Base-by-base conservation (phyloP, 805 yeast species). In the Kodamaea hsintzibuensis region DNA sequence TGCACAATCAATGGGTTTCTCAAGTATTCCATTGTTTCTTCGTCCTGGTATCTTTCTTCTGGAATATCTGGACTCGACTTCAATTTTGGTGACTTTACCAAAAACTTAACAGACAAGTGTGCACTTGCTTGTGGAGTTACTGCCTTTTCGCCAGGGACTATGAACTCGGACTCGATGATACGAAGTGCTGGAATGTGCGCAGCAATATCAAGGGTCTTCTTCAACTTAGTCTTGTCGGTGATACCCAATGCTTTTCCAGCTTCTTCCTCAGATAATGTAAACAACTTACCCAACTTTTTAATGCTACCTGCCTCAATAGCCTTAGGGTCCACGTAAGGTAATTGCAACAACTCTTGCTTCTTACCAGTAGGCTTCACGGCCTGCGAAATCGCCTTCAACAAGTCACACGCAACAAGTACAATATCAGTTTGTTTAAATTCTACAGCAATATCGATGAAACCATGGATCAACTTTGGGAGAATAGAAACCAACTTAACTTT, bases 131-230 rank as follows among this genome's bases (percentile, higher is more conserved):
- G 52, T 22, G 81, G 78, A 25, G 97, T 87, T 27, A 89, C 84
- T 30, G 74, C 74, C 13, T 71, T 66, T 74, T 92, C 98, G 35
- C 98, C 98, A 2, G 97, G 93, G 43, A 93, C 97, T 57, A 81
- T 79, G 72, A 91, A 91, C 54, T 82, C 83, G 43, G 96, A 86
- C 50, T 81, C 82, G 27, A 91, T 59, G 13, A 91, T 73, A 62
- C 86, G 83, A 49, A 92, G 69, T 46, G 77, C 70, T 43, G 98
- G 97, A 35, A 91, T 82, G 33, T 79, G 74, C 2, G 80, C 66
- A 1, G 92, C 96, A 54, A 84, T 79, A 2, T 71, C 68, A 49
- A 85, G 65, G 1, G 88, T 78, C 27, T 73, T 73, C 19, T 78
- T 66, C 52, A 88, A 68, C 57, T 82, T 69, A 1, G 61, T 54